A percentile compares a stretch with the other conserved stretches of the same genome.
These are phyloP conservation scores for Rhododendron henanense DNA, from an alignment of 148 eudicot genomes.

Conservation along the genomic window DNA sequence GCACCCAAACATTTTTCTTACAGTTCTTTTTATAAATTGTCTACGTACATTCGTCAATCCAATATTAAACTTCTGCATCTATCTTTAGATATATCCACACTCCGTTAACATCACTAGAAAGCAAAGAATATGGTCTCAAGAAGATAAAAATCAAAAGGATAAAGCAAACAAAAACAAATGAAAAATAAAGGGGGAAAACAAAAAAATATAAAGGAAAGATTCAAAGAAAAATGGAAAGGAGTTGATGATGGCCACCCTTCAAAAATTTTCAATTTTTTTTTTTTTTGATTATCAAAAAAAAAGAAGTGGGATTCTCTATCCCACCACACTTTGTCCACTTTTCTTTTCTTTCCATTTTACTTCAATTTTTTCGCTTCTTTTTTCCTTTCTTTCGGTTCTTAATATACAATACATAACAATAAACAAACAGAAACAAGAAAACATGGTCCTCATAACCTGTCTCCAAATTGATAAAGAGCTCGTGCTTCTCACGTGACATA, in stretches of 20 bases:
- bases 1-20: too few species aligned
- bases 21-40: too few species aligned
- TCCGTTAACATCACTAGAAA: background rate
- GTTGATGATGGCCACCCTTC: slow-evolving; percentile 20
- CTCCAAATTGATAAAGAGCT: slow-evolving; percentile 7
- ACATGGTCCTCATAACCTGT: background rate
- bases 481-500: slow-evolving; percentile 14
- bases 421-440: background rate
- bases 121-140: background rate
- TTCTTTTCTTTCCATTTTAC: background rate
- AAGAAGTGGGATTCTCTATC: slow-evolving; percentile 34
- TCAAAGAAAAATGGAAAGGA: slow-evolving; percentile 23
- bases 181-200: slow-evolving; percentile 9
- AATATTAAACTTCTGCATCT: too few species aligned
- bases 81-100: background rate
- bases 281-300: too few species aligned
- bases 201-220: slow-evolving; percentile 11
- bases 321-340: slow-evolving; percentile 34
- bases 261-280: too few species aligned
- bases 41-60: too few species aligned
- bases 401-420: background rate
- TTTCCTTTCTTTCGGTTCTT: background rate
- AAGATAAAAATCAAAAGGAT: background rate
- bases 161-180: slow-evolving; percentile 30
- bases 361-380: background rate